Base-by-base conservation (phyloP, 169 alveolate genomes). In the Plasmodium cynomolgi region DNA sequence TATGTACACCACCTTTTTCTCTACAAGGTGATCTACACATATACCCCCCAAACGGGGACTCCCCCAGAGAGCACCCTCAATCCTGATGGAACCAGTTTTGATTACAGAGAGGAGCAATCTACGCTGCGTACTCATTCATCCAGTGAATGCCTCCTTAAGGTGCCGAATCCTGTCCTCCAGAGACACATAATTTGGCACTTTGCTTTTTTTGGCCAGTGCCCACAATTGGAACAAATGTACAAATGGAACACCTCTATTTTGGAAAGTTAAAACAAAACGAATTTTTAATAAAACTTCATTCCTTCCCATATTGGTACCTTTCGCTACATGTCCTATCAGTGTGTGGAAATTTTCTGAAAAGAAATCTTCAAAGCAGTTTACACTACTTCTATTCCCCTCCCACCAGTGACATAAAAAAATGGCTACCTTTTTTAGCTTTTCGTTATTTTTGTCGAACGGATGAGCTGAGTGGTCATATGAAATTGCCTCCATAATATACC, bases 241-340 rank as follows among this genome's bases (percentile, higher is more conserved):
- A 88, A 88, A 88, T 62, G 94, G 94, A 26, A 80, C 74, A 29
- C 94, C 94, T 33, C 50, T 79, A 33, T 41, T 88, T 77, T 88
- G 94, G 82, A 88, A 80, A 17, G 94, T 88, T 81, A 88, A 81
- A 33, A 88, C 74, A 6, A 73, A 20, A 80, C 94, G 94, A 9
- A 88, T 20, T 41, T 68, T 88, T 88, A 88, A 80, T 79, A 88
- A 68, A 88, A 88, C 41, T 20, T 88, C 75, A 17, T 68, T 88
- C 47, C 72, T 88, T 54, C 33, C 11, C 44, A 88, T 56, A 17
- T 88, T 88, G 33, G 81, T 88, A 56, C 54, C 73, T 80, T 79
- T 31, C 15, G 33, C 13, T 23, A 88, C 50, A 80, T 33, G 17
- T 68, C 72, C 50, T 79, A 88, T 88, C 54, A 88, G 82, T 41